Base-by-base conservation (phyloP, 306 rosid species). In the Boehmeria nivea region DNA sequence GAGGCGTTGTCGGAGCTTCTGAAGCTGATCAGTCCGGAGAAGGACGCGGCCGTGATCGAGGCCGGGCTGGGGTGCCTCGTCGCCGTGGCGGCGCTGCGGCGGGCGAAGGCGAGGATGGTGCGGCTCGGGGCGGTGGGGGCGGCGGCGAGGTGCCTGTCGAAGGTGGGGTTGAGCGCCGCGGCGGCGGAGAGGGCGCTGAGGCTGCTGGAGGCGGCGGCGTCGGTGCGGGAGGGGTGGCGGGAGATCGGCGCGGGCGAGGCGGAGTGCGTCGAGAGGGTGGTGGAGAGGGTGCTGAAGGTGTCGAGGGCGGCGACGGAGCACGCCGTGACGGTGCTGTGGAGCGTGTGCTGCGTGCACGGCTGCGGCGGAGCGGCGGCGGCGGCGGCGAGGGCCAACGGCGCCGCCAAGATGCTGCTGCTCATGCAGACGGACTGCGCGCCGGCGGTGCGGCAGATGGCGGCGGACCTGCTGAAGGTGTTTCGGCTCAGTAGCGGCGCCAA, bases 341-440 rank as follows among this genome's bases (percentile, higher is more conserved):
- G 96, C 37, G 79, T 91, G 13, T 91, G 96, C 6, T 87, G 83
- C 60, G 43, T 85, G 51, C 83, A 82, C 61, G 59, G 95, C 2
- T 88, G 82, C 50, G 66, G 77, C 61, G 54, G 95, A 9, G 91
- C 78, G 23, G 95, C 78, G 20, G 89, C 85, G 37, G 77, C 82
- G 3, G 85, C 85, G 44, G 78, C 81, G 2, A 73, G 69, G 51
- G 93, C 95, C 0, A 85, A 91, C 1, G 99, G 99, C 0, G 72
- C 83, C 46, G 81, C 99, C 1, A 91, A 87, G 79, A 83, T 87
- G 23, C 65, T 91, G 65, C 81, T 91, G 52, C 51, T 91, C 61
- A 87, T 91, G 93, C 99, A 91, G 78, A 87, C 89, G 40, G 83
- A 91, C 71, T 91, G 97, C 65, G 62, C 95, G 17, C 78, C 84